Evolutionary conservation across 768 basidiomycete genomes (phyloP).

Genomic region (Baorangia bicolor): DNA sequence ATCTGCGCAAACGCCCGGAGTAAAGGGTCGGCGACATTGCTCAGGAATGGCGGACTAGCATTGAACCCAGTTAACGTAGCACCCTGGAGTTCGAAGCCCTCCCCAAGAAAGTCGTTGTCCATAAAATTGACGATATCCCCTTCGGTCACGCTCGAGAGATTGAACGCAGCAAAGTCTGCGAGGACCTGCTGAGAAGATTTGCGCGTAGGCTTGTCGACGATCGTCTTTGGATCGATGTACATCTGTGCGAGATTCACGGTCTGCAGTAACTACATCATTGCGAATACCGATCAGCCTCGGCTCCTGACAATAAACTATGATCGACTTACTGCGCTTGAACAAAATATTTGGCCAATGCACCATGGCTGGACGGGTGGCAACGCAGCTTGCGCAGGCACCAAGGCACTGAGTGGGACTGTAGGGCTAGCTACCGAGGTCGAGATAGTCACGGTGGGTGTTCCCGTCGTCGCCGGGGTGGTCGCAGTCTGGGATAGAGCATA

Average conservation of each 20-base stretch:
- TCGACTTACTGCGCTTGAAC: conserved; percentile 63
- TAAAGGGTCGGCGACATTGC: conserved; percentile 66
- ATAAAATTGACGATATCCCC: conserved; percentile 68
- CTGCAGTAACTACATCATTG: conserved; percentile 62
- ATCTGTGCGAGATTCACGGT: conserved; percentile 77
- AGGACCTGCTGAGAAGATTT: conserved; percentile 65
- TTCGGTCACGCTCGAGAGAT: conserved; percentile 49
- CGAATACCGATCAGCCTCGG: background rate
- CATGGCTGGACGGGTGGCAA: conserved; percentile 71
- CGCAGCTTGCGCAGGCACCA: conserved; percentile 64
- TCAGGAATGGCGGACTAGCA: conserved; percentile 61
- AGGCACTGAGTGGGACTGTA: conserved; percentile 47
- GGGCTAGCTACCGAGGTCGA: conserved; percentile 67
- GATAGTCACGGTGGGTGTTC: conserved; percentile 40
- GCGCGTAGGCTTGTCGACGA: conserved; percentile 86
- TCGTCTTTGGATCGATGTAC: conserved; percentile 81
- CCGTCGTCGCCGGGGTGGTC: conserved; percentile 15
- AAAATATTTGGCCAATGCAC: conserved; percentile 80
- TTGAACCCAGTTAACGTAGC: conserved; percentile 64
- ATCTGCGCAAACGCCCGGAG: conserved; percentile 64
- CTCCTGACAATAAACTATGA: too few relatives aligned
- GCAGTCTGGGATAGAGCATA: conserved; percentile 10
- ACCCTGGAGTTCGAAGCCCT: conserved; percentile 79
- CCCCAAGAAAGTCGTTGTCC: conserved; percentile 73
- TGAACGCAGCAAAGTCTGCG: conserved; percentile 54